Evolutionary conservation across 2,329 filamentous ascomycete species (phyloP), one percentile per base, ranked within the genome.

Genomic region (Sclerotinia subarctica): DNA sequence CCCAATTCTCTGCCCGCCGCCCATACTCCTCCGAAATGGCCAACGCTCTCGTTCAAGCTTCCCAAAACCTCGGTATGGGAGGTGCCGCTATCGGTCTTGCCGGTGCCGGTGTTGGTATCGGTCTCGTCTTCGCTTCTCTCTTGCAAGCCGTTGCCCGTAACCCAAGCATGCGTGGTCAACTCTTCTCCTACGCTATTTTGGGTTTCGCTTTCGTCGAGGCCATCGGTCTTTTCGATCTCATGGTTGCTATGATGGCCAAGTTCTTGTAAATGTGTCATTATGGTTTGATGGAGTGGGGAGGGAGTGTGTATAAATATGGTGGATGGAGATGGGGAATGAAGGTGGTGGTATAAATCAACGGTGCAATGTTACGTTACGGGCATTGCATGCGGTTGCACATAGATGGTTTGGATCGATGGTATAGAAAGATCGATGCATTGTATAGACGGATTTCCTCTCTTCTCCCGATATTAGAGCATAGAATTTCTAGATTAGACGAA

Each of bases 201-300:
- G 92, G 92, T 86, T 95, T 95, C 86, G 92, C 92, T 81, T 95
- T 95, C 90, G 92, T 94, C 83, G 92, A 95, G 83, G 92, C 92
- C 84, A 93, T 92, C 78, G 90, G 90, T 90, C 88, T 92, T 80
- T 92, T 92, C 89, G 90, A 92, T 80, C 89, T 92, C 80, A 93
- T 93, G 90, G 88, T 93, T 92, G 90, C 90, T 85, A 91, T 93
- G 86, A 93, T 93, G 90, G 91, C 90, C 90, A 93, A 93, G 87
- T 92, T 91, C 85, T 88, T 92, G 68, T 77, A 77, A 75, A 73
- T 72, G 49, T 66, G 24, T 51, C 57, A 47, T 62, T 11, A 53
- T 42, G 17, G 26, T 24, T 58, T 7, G 51, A 57, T 46, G 53
- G 26, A 58, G 7, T 53, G 53, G n/a, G n/a, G 17, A 51, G 15